These are phyloP conservation scores for Phytophthora constricta DNA, from an alignment of 352 stramenopile species.

Conservation along the genomic window DNA sequence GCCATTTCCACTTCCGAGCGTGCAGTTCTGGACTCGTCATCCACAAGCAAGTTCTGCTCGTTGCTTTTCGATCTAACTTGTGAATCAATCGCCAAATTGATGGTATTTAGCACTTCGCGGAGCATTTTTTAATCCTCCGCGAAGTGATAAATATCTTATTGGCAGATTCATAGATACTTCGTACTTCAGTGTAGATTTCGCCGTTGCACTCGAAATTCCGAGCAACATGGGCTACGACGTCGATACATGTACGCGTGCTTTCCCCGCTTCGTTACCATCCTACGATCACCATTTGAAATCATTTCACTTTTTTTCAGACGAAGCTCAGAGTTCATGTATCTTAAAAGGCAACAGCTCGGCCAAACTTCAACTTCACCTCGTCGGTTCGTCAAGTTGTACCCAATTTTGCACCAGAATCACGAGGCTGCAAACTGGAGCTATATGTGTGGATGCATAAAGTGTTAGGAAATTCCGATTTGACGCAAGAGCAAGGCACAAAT, in stretches of 20 bases:
- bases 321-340: neutral
- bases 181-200: constrained; percentile 92
- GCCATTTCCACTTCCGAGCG: constrained; percentile 86
- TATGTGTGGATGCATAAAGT: too few relatives aligned
- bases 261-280: constrained; percentile 89
- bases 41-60: constrained; percentile 51
- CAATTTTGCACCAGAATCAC: too few relatives aligned
- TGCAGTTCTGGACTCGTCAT: constrained; percentile 74
- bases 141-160: too few relatives aligned
- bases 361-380: too few relatives aligned
- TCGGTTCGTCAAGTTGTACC: too few relatives aligned
- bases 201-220: constrained; percentile 92
- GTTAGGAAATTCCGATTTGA: too few relatives aligned
- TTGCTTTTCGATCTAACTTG: constrained; percentile 68
- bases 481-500: too few relatives aligned
- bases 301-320: neutral
- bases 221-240: constrained; percentile 83
- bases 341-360: too few relatives aligned
- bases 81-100: too few relatives aligned
- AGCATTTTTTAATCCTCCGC: too few relatives aligned
- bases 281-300: constrained; percentile 17
- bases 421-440: too few relatives aligned
- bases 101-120: too few relatives aligned
- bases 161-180: neutral
- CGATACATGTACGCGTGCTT: constrained; percentile 95